Conservation (phyloP, 2,329 filamentous ascomycete species). For the Xylaria sp. region DNA sequence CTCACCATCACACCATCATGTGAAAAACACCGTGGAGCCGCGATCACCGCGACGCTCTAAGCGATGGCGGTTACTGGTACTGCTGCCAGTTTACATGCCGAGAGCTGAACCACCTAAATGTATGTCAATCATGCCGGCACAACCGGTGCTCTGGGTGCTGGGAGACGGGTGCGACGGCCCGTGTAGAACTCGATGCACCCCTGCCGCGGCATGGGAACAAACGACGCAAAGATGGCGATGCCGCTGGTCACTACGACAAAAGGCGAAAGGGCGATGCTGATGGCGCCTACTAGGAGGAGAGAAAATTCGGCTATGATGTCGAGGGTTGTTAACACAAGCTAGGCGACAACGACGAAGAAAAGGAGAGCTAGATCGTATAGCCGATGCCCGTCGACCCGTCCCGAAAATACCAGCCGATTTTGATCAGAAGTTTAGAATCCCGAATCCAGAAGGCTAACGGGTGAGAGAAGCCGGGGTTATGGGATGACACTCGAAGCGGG, state of each 20-base stretch:
- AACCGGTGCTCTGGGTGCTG: neutral
- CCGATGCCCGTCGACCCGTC: too few relatives aligned
- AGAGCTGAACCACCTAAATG: neutral
- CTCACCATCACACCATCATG: neutral
- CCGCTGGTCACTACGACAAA: neutral
- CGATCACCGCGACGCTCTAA: neutral
- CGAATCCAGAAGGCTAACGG: too few relatives aligned
- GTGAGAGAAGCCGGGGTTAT: too few relatives aligned
- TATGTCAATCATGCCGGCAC: neutral
- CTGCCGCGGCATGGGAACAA: neutral
- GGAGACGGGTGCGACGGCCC: neutral
- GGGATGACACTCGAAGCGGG: too few relatives aligned
- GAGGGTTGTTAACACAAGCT: neutral
- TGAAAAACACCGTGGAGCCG: neutral
- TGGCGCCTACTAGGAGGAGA: neutral
- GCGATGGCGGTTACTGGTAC: neutral
- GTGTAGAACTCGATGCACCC: neutral
- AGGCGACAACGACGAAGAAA: too few relatives aligned
- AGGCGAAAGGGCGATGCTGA: neutral
- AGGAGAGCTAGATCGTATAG: too few relatives aligned
- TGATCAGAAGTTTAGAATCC: too few relatives aligned
- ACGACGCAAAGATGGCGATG: neutral
- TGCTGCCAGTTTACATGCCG: constrained; percentile 1
- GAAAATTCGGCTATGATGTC: too few relatives aligned
- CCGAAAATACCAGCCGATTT: too few relatives aligned